phyloP scores from a whole-genome alignment of 371 early-diverging fungal species.

The Mucor piriformis region DNA sequence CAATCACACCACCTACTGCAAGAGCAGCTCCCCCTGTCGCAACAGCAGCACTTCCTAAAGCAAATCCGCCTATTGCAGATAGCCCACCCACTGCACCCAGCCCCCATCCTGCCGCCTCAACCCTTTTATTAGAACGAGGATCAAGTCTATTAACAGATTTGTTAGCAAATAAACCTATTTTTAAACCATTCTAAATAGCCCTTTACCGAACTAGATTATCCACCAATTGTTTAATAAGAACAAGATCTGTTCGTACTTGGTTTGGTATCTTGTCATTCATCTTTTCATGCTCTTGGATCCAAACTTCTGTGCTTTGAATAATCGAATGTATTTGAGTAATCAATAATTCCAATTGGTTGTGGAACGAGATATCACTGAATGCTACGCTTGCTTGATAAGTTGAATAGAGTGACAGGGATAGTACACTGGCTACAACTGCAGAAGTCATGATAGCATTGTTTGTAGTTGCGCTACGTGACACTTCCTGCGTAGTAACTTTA shows the following conservation, averaged over 20 bases:
- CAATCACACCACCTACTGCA: constrained; percentile 35
- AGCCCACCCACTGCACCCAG: constrained; percentile 50
- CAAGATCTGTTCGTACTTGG: constrained; percentile 45
- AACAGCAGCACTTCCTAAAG: constrained; percentile 42
- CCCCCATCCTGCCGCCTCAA: constrained; percentile 52
- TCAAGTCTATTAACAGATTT: constrained; percentile 35
- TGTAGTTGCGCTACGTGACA: not conserved
- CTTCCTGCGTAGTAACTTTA: not conserved
- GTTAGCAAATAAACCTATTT: not conserved
- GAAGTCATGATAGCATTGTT: constrained; percentile 26
- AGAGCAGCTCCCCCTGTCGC: constrained; percentile 39
- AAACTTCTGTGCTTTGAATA: constrained; percentile 50
- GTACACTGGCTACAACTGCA: constrained; percentile 49
- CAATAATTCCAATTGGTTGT: constrained; percentile 51
- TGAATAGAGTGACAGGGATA: constrained; percentile 55
- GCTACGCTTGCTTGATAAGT: constrained; percentile 54
- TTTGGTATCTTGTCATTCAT: constrained; percentile 46
- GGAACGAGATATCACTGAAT: constrained; percentile 52
- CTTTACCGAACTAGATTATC: constrained; percentile 23
- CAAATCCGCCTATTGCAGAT: constrained; percentile 54
- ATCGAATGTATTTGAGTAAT: constrained; percentile 46
- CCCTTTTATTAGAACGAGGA: constrained; percentile 50
- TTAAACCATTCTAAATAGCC: not conserved
- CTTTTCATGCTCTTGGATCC: constrained; percentile 58
- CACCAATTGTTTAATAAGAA: constrained; percentile 42